Percentiles rank a stretch among this genome's conserved stretches.
Conservation (phyloP, 169 alveolate species). For the Plasmodium malariae region DNA sequence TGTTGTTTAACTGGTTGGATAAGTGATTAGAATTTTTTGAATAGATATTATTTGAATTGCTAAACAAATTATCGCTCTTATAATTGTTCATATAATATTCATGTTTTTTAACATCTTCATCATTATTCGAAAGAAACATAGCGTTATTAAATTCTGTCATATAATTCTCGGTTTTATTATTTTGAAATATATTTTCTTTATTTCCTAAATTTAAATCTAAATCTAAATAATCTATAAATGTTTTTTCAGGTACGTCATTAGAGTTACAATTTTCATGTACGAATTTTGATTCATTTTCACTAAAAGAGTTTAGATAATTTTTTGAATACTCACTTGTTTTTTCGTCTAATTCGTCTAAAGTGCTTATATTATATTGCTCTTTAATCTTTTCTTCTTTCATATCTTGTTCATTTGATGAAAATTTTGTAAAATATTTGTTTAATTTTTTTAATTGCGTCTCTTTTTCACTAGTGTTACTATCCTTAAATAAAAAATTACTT, state of each 20-base stretch:
- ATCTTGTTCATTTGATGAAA: neutral
- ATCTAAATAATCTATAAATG: neutral
- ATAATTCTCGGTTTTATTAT: slow-evolving; percentile 21
- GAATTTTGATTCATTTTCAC: neutral
- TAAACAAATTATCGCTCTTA: slow-evolving; percentile 16
- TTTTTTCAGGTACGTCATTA: neutral
- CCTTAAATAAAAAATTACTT: slow-evolving; percentile 12
- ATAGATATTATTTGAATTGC: slow-evolving; percentile 5
- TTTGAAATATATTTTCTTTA: neutral
- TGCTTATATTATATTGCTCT: neutral
- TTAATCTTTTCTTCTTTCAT: slow-evolving; percentile 1
- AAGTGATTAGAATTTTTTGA: neutral
- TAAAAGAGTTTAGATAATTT: neutral
- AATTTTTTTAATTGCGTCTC: slow-evolving; percentile 13
- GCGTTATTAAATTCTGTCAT: neutral
- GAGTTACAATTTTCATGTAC: neutral
- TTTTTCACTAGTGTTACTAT: neutral
- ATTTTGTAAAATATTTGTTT: neutral
- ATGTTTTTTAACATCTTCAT: slow-evolving; percentile 1
- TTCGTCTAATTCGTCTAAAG: slow-evolving; percentile 8
- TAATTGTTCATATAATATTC: slow-evolving; percentile 8
- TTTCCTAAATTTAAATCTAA: neutral
- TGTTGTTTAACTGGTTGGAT: neutral
- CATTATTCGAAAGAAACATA: neutral
- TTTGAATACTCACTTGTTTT: slow-evolving; percentile 21